Evolutionary conservation across 306 rosid species (phyloP).

Genomic region (Cucurbita pepo): DNA sequence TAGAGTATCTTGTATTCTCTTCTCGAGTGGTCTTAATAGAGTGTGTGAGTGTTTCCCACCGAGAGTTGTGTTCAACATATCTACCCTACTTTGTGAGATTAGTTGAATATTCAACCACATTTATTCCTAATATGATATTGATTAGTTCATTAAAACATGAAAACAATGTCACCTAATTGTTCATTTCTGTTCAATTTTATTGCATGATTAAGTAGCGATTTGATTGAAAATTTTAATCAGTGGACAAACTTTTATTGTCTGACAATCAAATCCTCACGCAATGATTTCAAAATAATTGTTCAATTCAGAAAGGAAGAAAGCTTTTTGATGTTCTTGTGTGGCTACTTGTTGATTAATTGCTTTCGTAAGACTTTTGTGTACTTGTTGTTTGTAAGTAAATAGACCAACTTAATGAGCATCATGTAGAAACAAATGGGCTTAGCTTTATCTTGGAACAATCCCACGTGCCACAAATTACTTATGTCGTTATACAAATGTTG

Average conservation of each 20-base stretch:
- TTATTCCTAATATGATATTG: no score
- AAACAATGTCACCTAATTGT: neutral
- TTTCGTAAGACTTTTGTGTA: neutral
- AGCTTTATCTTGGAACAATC: neutral
- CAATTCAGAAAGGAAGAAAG: neutral
- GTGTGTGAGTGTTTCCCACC: no score
- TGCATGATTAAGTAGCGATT: neutral
- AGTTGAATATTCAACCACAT: no score
- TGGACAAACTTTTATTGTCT: neutral
- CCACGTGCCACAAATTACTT: neutral
- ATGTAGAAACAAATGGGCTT: neutral
- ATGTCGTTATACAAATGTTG: no score
- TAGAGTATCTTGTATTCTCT: no score
- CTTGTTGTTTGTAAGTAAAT: neutral
- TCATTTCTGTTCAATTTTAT: neutral
- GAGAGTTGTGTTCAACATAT: no score
- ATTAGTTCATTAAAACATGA: no score
- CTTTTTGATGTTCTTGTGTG: neutral
- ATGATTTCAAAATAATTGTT: neutral
- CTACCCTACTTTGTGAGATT: no score
- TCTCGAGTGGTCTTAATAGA: no score
- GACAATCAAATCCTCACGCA: neutral
- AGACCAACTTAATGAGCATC: neutral
- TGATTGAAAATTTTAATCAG: neutral
- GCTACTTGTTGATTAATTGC: neutral